Base-by-base conservation (phyloP, 257 asterid species). In the Thymus mandschuricus region DNA sequence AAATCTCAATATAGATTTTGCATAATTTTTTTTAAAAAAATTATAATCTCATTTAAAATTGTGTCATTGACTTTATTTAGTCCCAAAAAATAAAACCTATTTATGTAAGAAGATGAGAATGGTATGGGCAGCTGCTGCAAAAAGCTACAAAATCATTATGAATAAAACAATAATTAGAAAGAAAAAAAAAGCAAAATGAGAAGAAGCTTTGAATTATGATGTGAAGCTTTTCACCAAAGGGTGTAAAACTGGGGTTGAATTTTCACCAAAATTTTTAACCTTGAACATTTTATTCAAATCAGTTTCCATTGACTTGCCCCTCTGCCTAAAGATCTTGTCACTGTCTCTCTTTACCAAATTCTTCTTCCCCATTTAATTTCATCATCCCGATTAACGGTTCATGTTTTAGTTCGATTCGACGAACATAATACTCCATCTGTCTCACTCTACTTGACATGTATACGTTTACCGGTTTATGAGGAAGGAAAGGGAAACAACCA, bases 171-270 rank as follows among this genome's bases (percentile, higher is more conserved):
- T 31, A 43, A 46, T 40, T 1, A 12, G 4, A 2, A 57, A 66
- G 51, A 49, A 56, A 41, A 28, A 28, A 55, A 63, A 34, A 30
- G 43, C 11, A 54, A 43, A 72, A 35, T 28, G 9, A 61, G 46
- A 73, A 49, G 41, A 76, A 74, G 74, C 68, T 43, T 69, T 78
- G 55, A 67, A 69, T 49, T 38, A 57, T 74, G 86, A 84, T 79
- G 82, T 79, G 86, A 84, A 74, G 74, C 74, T 71, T 84, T 84
- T 84, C 81, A 81, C 86, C 76, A 41, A 71, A 58, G 78, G 77
- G 80, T 41, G 81, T 71, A 84, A 84, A 74, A 74, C 73, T 59
- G 59, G 63, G 85, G 75, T 69, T 64, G 29, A 56, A 72, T 64
- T 59, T 76, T 76, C 78, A 71, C 80, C 84, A 74, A 59, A 68